Evolutionary conservation across 768 basidiomycete genomes (phyloP).

Genomic region (Antrodiella citrinella): DNA sequence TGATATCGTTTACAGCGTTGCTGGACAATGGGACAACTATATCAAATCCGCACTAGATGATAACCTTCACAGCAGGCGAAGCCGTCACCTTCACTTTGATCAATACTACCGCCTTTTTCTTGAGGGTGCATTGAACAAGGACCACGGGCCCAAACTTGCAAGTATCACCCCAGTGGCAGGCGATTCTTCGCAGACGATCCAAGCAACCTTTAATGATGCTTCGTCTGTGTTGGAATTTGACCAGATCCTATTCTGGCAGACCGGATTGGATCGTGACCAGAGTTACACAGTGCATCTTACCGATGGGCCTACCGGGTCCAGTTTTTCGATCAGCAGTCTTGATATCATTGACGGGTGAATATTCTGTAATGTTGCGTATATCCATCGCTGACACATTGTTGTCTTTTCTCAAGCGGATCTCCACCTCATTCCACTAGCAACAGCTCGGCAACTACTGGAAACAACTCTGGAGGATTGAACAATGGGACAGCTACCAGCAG

Average conservation of each 20-base stretch:
- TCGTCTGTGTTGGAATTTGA: neutral
- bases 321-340: neutral
- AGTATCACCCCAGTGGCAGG: neutral
- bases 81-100: neutral
- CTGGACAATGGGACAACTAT: neutral
- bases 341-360: neutral
- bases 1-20: neutral
- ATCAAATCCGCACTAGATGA: neutral
- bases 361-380: neutral
- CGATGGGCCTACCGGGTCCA: neutral
- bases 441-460: neutral
- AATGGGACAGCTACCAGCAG: neutral
- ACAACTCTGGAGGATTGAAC: neutral
- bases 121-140: neutral
- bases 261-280: neutral
- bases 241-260: neutral
- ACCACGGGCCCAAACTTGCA: neutral
- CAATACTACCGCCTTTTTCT: neutral
- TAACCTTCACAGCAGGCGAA: neutral
- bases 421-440: neutral
- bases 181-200: neutral
- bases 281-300: neutral
- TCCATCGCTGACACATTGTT: neutral
- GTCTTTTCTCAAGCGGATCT: neutral
- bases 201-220: neutral